A percentile compares a stretch with the other conserved stretches of the same genome.
phyloP scores from a whole-genome alignment of 768 basidiomycete genomes.

The Xanthoconium purpureum region DNA sequence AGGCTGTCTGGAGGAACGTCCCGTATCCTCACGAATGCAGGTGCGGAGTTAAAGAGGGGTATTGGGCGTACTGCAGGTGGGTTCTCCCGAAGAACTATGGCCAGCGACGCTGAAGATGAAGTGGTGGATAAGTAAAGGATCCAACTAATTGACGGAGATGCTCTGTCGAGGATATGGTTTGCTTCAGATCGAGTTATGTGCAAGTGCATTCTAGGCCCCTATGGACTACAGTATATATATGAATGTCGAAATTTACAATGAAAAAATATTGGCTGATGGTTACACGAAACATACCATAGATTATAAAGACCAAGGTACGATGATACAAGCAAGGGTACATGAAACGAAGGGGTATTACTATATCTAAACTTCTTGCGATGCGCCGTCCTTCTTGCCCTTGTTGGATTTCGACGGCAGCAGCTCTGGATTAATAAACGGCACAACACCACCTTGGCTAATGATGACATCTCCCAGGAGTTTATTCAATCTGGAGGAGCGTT shows the following conservation, averaged over 20 bases:
- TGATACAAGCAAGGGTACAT: conserved; percentile 22
- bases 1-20: conserved; percentile 41
- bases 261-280: not conserved
- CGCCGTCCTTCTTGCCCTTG: conserved; percentile 49
- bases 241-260: no score
- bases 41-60: conserved; percentile 33
- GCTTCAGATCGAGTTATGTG: not conserved
- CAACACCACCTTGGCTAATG: conserved; percentile 77
- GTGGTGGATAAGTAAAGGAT: conserved; percentile 39
- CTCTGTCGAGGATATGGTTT: not conserved
- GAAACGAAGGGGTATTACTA: not conserved
- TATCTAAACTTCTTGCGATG: conserved; percentile 48
- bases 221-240: no score
- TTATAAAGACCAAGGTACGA: conserved; percentile 24
- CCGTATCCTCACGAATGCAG: conserved; percentile 9
- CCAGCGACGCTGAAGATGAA: conserved; percentile 80
- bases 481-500: conserved; percentile 40
- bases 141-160: not conserved
- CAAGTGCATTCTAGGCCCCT: not conserved
- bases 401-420: conserved; percentile 43
- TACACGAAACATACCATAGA: conserved; percentile 32
- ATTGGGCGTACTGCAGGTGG: conserved; percentile 46
- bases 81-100: conserved; percentile 74
- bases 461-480: conserved; percentile 59
- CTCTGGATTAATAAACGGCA: conserved; percentile 58